Conservation (phyloP, 2,329 filamentous ascomycete genomes). For the Mollisiaceae sp. region DNA sequence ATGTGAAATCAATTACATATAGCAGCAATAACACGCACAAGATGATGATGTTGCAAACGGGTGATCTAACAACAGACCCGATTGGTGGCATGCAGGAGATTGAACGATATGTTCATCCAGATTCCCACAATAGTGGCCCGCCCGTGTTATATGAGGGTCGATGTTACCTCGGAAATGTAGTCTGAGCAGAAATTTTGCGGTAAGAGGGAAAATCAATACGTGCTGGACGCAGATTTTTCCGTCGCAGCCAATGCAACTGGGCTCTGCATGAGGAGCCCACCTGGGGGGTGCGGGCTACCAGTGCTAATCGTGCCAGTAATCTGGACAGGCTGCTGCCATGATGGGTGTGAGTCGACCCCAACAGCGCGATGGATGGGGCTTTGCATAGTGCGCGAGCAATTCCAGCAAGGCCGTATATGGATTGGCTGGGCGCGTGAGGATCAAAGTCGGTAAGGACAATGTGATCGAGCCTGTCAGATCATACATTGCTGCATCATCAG, state of each 20-base stretch:
- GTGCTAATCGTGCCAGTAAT: conserved; percentile 13
- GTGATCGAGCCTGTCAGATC: conserved; percentile 24
- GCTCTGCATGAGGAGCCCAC: conserved; percentile 3
- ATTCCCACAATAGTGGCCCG: conserved; percentile 1
- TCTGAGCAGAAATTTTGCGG: too few species aligned
- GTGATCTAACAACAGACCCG: neutral
- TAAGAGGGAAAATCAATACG: neutral
- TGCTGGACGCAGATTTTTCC: neutral
- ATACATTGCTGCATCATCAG: conserved; percentile 13
- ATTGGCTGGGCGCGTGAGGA: conserved; percentile 13
- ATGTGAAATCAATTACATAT: neutral
- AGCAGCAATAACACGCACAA: neutral
- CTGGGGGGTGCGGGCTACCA: neutral
- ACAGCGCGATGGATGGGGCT: conserved; percentile 8
- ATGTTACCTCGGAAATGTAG: neutral
- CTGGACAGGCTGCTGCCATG: conserved; percentile 4
- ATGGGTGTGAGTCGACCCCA: neutral
- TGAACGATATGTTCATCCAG: conserved; percentile 4
- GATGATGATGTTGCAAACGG: neutral
- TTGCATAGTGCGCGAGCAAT: conserved; percentile 8
- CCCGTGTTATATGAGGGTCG: neutral
- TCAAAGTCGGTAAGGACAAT: conserved; percentile 16
- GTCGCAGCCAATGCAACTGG: conserved; percentile 1
- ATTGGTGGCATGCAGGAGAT: neutral
- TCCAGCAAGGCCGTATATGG: neutral